These are phyloP conservation scores for Camellia oleifera DNA, from an alignment of 179 eudicot genomes.

Conservation along the genomic window DNA sequence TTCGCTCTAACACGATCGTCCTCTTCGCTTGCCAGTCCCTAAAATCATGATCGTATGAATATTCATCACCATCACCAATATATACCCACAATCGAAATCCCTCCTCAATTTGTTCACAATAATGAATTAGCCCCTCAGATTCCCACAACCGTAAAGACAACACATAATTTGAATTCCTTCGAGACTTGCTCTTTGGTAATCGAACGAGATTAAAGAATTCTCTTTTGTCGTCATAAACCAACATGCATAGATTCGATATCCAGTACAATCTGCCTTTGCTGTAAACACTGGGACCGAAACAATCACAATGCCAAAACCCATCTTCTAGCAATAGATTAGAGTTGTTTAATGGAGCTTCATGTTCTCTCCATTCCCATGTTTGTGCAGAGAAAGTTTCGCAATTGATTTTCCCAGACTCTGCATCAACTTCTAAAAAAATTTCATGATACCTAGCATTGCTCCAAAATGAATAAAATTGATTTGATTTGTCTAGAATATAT, in stretches of 20 bases:
- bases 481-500: too few species aligned
- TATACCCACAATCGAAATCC: neutral
- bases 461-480: too few species aligned
- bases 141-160: too few species aligned
- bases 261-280: too few species aligned
- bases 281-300: conserved; percentile 2
- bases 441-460: too few species aligned
- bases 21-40: neutral
- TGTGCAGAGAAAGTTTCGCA: neutral
- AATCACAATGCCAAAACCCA: neutral
- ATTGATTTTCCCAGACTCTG: neutral
- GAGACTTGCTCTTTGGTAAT: conserved; percentile 2
- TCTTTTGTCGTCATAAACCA: conserved; percentile 9
- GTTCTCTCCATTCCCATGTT: conserved; percentile 6
- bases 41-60: too few species aligned
- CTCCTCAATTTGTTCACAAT: too few species aligned
- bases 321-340: neutral
- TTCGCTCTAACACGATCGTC: neutral
- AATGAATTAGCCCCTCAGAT: too few species aligned
- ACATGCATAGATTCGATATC: conserved; percentile 17
- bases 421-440: neutral
- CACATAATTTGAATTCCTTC: too few species aligned
- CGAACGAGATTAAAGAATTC: conserved; percentile 3
- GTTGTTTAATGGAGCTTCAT: neutral
- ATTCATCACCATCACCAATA: neutral